Base-by-base conservation (phyloP, 768 basidiomycete species). In the Naganishia kalamii region DNA sequence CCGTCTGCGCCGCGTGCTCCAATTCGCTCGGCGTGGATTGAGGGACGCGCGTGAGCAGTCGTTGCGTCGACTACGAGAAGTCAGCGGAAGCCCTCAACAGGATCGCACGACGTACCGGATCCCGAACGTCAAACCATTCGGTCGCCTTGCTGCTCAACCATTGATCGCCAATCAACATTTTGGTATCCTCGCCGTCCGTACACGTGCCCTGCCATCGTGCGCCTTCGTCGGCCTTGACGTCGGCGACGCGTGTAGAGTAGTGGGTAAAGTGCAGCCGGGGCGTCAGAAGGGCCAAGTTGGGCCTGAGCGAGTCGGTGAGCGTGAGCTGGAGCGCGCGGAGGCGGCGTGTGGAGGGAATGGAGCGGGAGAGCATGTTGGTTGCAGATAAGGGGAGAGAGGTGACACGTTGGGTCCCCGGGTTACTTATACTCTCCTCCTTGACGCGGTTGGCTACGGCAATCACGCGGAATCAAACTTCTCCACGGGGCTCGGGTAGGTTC, bases 131-230 rank as follows among this genome's bases (percentile, higher is more conserved):
- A 66, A 90, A 84, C 88, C 89, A 97, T 66, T 87, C 82, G 1
- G 82, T 78, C 21, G 88, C 79, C 72, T 84, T 84, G 80, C 89
- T 92, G 71, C 93, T 88, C 10, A 87, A 82, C 72, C 92, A 98
- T 79, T 92, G 83, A 10, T 93, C 94, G 13, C 85, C 88, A 65
- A 97, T 89, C 78, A 87, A 92, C 77, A 92, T 92, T 84, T 89
- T 92, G 63, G 92, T 92, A 67, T 82, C 86, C 30, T 84, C 88
- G n/a, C 93, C 93, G 13, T 85, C 84, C 25, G 88, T 87, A 65
- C 83, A 88, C 2, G 93, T 93, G 44, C 93, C 93, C 69, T 86
- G 86, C 90, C 91, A 97, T 48, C 68, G 68, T 3, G 68, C 65
- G 23, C 64, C 17, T 25, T 61, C 25, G 12, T 57, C 43, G 35